phyloP scores from a whole-genome alignment of 371 early-diverging fungal genomes.

The Funneliformis caledonium region DNA sequence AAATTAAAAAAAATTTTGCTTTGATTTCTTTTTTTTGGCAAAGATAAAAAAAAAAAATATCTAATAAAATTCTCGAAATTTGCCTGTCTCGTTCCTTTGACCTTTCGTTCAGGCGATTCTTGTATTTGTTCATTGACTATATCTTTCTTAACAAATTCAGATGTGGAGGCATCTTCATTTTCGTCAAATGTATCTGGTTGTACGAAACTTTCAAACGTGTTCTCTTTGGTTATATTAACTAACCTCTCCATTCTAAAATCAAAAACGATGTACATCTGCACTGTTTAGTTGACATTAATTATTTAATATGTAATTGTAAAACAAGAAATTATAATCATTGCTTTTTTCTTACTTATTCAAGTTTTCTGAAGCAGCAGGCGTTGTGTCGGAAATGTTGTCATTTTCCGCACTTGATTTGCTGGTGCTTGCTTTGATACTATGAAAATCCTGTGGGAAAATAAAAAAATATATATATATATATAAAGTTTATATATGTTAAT shows the following conservation, averaged over 20 bases:
- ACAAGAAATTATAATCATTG: not conserved
- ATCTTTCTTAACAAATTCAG: not conserved
- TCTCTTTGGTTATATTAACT: not conserved
- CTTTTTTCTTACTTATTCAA: not conserved
- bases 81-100: not conserved
- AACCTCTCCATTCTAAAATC: not conserved
- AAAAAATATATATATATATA: not conserved
- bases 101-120: not conserved
- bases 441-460: conserved; percentile 5
- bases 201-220: no score
- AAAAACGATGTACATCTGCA: not conserved
- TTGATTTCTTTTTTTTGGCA: no score
- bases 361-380: not conserved
- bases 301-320: not conserved
- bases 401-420: not conserved
- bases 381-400: not conserved
- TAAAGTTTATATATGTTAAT: not conserved
- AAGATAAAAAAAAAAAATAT: not conserved
- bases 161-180: not conserved
- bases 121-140: not conserved
- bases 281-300: no score
- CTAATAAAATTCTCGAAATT: not conserved
- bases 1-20: no score
- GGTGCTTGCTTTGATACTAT: conserved; percentile 32
- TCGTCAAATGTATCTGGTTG: not conserved